phyloP scores from a whole-genome alignment of 2,329 filamentous ascomycete species.

The Karstenula rhodostoma region DNA sequence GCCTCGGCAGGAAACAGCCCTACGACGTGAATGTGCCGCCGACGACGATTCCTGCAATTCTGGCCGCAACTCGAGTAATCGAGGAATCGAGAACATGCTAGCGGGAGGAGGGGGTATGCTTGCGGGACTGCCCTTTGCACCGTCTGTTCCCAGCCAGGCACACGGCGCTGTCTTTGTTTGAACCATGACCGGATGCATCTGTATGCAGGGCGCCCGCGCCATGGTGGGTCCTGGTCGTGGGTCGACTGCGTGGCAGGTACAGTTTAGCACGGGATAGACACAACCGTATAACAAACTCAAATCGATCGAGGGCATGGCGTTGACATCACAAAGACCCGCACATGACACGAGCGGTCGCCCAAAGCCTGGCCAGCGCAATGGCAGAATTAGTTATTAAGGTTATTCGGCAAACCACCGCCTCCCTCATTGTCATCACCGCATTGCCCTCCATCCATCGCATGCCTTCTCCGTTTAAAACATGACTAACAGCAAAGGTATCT shows the following conservation, averaged over 20 bases:
- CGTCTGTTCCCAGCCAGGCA: not conserved
- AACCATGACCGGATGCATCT: not conserved
- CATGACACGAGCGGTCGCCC: not conserved
- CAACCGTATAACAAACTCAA: not conserved
- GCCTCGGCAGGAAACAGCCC: slow-evolving; percentile 8
- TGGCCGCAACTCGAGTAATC: not conserved
- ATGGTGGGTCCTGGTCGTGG: slow-evolving; percentile 10
- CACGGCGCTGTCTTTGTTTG: not conserved
- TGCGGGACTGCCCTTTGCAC: slow-evolving; percentile 4
- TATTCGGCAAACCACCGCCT: slow-evolving; percentile 9
- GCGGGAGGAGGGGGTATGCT: not conserved
- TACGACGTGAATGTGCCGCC: not conserved
- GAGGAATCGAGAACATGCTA: not conserved
- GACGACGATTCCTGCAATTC: not conserved
- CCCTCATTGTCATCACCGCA: not conserved
- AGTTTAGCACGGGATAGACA: not conserved
- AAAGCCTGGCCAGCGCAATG: slow-evolving; percentile 2
- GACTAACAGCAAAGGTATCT: slow-evolving; percentile 23
- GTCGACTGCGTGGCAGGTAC: slow-evolving; percentile 4
- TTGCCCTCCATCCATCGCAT: slow-evolving; percentile 11
- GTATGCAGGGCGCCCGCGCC: not conserved
- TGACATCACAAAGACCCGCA: not conserved
- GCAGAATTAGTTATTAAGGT: slow-evolving; percentile 19
- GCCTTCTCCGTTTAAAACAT: slow-evolving; percentile 1
- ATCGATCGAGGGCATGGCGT: not conserved